Percentiles rank a stretch among this genome's conserved stretches.
Conservation (phyloP, 257 asterid species). For the Scutellaria barbata region DNA sequence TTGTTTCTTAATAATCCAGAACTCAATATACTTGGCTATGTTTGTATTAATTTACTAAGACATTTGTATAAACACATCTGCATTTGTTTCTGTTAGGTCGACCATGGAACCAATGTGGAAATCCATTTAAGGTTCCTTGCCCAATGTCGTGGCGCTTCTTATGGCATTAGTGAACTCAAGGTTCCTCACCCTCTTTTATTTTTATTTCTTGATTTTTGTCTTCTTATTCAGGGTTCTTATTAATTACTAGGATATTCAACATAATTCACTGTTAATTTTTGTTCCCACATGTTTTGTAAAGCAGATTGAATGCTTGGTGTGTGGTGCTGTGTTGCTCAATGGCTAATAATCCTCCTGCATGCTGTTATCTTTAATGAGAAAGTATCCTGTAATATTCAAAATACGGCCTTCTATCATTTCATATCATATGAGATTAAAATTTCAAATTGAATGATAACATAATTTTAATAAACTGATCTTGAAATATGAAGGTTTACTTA, state of each 20-base stretch:
- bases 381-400: constrained; percentile 9
- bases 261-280: constrained; percentile 20
- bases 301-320: constrained; percentile 18
- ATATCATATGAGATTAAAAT: constrained; percentile 6
- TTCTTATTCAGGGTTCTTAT: constrained; percentile 24
- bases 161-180: constrained; percentile 71
- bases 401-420: constrained; percentile 12
- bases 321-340: constrained; percentile 9
- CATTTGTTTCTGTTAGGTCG: constrained; percentile 61
- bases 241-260: constrained; percentile 3
- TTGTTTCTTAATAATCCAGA: constrained; percentile 30
- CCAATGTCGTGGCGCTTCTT: constrained; percentile 86
- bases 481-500: background rate
- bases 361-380: background rate
- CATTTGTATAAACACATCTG: constrained; percentile 26
- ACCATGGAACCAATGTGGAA: constrained; percentile 62
- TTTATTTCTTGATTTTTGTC: background rate
- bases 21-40: constrained; percentile 28
- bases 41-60: too few relatives aligned
- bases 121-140: constrained; percentile 72
- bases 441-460: constrained; percentile 13
- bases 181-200: constrained; percentile 39
- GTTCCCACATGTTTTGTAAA: background rate
- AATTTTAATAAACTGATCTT: constrained; percentile 6
- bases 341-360: constrained; percentile 19